phyloP scores from a whole-genome alignment of 305 asterid genomes.

The Withania somnifera region DNA sequence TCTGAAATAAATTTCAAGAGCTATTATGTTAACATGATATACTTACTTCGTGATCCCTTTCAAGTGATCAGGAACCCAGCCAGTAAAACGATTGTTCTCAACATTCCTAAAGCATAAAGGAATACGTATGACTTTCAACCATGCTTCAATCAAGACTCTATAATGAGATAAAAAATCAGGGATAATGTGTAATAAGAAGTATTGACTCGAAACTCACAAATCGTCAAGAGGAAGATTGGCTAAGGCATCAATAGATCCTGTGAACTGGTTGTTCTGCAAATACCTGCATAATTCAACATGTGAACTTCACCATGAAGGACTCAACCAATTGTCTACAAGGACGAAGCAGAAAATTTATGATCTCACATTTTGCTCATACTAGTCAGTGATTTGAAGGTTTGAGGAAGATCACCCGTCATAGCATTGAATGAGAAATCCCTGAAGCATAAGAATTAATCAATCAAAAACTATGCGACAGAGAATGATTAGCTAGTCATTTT shows the following conservation, averaged over 20 bases:
- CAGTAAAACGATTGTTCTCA: slow-evolving; percentile 77
- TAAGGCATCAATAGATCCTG: slow-evolving; percentile 66
- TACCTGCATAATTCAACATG: slow-evolving; percentile 31
- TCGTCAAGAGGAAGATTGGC: slow-evolving; percentile 68
- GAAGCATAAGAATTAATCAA: slow-evolving; percentile 16
- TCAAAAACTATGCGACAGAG: background rate
- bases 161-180: background rate
- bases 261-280: slow-evolving; percentile 71
- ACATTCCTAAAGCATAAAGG: slow-evolving; percentile 41
- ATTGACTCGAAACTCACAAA: slow-evolving; percentile 35
- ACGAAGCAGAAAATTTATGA: background rate
- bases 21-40: background rate
- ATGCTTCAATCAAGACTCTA: background rate
- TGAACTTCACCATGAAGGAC: background rate
- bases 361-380: slow-evolving; percentile 60
- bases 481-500: background rate
- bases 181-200: background rate
- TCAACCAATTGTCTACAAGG: background rate
- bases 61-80: slow-evolving; percentile 72
- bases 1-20: background rate
- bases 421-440: slow-evolving; percentile 81
- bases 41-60: slow-evolving; percentile 44
- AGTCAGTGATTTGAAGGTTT: slow-evolving; percentile 44
- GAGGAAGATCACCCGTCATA: slow-evolving; percentile 67
- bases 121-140: background rate